These are phyloP conservation scores for Pichia sporocuriosa DNA, from an alignment of 805 yeast genomes.

Conservation along the genomic window DNA sequence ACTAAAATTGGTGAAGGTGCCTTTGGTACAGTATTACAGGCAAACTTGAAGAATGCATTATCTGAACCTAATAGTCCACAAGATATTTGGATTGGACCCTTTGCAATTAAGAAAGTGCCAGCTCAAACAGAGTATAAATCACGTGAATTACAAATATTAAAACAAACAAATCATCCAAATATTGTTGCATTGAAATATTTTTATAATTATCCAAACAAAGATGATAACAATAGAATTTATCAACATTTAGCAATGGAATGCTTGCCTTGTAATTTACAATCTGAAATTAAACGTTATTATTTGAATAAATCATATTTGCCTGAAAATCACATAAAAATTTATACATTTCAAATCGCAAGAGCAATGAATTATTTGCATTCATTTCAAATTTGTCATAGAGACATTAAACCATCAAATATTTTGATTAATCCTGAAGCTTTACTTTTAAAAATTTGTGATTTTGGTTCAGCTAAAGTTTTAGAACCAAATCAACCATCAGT, in stretches of 20 bases:
- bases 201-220: constrained; percentile 58
- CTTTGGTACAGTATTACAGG: constrained; percentile 79
- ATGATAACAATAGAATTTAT: constrained; percentile 54
- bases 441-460: constrained; percentile 70
- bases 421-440: constrained; percentile 67
- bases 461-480: constrained; percentile 76
- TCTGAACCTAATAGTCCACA: constrained; percentile 15
- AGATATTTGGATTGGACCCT: constrained; percentile 64
- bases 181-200: constrained; percentile 63
- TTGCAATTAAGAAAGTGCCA: constrained; percentile 77
- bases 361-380: constrained; percentile 81
- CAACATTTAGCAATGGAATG: constrained; percentile 86
- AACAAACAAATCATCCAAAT: constrained; percentile 75
- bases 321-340: constrained; percentile 66
- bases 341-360: constrained; percentile 72
- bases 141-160: constrained; percentile 69
- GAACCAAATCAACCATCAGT: constrained; percentile 82
- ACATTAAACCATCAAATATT: constrained; percentile 77
- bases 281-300: constrained; percentile 66
- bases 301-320: constrained; percentile 56
- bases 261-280: constrained; percentile 71
- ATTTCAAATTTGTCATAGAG: constrained; percentile 75
- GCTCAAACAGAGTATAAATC: constrained; percentile 84
- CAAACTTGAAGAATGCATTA: constrained; percentile 36
- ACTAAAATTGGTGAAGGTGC: constrained; percentile 82